phyloP scores from a whole-genome alignment of 495 filamentous ascomycete genomes.

The Neurospora africana region DNA sequence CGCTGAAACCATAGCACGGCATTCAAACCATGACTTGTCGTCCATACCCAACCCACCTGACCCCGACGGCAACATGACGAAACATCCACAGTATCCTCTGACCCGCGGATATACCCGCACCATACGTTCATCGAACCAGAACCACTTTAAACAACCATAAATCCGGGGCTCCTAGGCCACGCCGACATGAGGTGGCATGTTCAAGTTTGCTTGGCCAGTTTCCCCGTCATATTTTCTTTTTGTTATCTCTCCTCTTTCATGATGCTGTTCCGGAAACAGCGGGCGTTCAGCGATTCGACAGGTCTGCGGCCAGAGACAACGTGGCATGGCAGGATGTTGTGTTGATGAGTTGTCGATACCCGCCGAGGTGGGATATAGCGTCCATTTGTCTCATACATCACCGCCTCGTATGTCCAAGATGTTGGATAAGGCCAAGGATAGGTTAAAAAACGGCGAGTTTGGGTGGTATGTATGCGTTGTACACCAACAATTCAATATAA shows the following conservation, averaged over 20 bases:
- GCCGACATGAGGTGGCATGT: neutral
- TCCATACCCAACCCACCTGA: neutral
- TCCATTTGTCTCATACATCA: constrained; percentile 8
- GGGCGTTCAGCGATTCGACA: constrained; percentile 6
- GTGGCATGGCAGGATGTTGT: constrained; percentile 11
- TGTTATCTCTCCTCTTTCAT: neutral
- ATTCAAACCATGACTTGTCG: neutral
- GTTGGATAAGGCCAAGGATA: constrained; percentile 11
- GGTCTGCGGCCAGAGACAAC: constrained; percentile 8
- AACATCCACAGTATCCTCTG: neutral
- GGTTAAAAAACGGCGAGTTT: neutral
- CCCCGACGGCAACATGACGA: neutral
- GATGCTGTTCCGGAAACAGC: neutral
- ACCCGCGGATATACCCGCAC: neutral
- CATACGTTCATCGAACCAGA: neutral
- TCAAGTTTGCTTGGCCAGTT: neutral
- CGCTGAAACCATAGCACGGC: constrained; percentile 17
- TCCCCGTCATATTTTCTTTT: neutral
- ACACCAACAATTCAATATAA: constrained; percentile 13
- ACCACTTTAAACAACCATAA: neutral
- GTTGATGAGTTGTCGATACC: constrained; percentile 16
- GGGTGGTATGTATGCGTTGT: constrained; percentile 5
- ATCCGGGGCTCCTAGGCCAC: neutral
- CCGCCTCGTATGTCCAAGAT: neutral
- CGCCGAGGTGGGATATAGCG: constrained; percentile 11